Base-by-base conservation (phyloP, 139 green algal species). In the Chlorella sp. region DNA sequence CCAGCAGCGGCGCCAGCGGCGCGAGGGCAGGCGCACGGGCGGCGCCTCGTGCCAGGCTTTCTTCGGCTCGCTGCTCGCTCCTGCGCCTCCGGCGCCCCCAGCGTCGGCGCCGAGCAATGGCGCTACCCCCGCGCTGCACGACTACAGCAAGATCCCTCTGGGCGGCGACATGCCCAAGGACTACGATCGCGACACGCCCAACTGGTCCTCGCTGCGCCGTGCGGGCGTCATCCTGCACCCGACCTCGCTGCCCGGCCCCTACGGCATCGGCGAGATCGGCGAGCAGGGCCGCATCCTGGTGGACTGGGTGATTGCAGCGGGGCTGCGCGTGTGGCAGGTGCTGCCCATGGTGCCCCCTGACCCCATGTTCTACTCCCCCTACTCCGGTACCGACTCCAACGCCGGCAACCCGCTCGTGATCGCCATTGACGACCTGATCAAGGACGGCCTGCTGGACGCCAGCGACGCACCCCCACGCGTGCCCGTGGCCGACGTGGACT, bases 261-360 rank as follows among this genome's bases (percentile, higher is more conserved):
- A 97, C 51, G 94, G 94, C 62, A 88, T 86, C 24, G 94, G 94
- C 23, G 92, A 97, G 62, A 83, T 98, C 2, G 94, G 94, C 49
- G 32, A 74, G 0, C 89, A 95, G 72, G 85, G 88, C 1, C 80
- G 84, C n/a, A 69, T 59, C 29, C 94, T 98, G 67, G 73, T 98
- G 10, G 93, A 98, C 80, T 98, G 94, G 94, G 70, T 98, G 30
- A 72, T 61, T 0, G 78, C 86, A 5, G 92, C 90, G 49, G 77
- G 68, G 63, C 70, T 82, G 72, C 23, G 50, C n/a, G 32, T 59
- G 49, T 86, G 77, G 79, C 92, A 97, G 86, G 80, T 99, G 69
- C 86, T 99, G 67, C 95, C 95, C 0, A 80, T 99, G 31, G 95
- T 97, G 32, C 95, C 95, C 0, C 95, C 95, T 5, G 95, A 97